Evolutionary conservation across 2,329 filamentous ascomycete genomes (phyloP).

Genomic region (Elsinoe arachidis): DNA sequence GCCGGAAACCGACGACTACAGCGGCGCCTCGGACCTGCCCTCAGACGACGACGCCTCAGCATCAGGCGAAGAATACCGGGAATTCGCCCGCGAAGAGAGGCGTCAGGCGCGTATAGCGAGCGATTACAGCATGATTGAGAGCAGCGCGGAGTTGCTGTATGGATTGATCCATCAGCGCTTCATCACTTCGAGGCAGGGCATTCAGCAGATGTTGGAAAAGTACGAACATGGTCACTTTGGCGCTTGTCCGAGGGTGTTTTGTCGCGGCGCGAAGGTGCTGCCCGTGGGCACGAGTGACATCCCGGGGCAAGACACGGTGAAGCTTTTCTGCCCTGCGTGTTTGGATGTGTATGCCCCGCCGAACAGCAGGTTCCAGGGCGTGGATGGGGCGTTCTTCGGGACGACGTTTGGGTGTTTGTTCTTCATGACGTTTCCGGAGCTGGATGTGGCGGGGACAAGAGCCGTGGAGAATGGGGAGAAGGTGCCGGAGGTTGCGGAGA

Average conservation of each 20-base stretch:
- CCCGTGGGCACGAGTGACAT: slow-evolving; percentile 92
- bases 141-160: slow-evolving; percentile 95
- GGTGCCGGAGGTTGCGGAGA: slow-evolving; percentile 16
- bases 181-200: slow-evolving; percentile 90
- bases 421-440: slow-evolving; percentile 96
- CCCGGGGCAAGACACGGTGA: slow-evolving; percentile 93
- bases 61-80: slow-evolving; percentile 41
- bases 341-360: slow-evolving; percentile 95
- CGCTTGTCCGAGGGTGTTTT: slow-evolving; percentile 87
- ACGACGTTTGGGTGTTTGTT: slow-evolving; percentile 95
- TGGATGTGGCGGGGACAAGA: slow-evolving; percentile 56
- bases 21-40: slow-evolving; percentile 51
- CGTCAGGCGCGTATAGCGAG: slow-evolving; percentile 81
- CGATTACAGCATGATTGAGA: slow-evolving; percentile 91
- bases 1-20: slow-evolving; percentile 67
- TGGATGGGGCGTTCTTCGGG: slow-evolving; percentile 96
- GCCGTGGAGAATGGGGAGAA: slow-evolving; percentile 1
- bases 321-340: slow-evolving; percentile 94
- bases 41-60: slow-evolving; percentile 52
- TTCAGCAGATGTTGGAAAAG: slow-evolving; percentile 99
- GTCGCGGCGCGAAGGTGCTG: slow-evolving; percentile 79
- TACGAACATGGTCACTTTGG: slow-evolving; percentile 97
- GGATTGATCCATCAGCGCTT: slow-evolving; percentile 97
- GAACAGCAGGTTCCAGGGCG: slow-evolving; percentile 93
- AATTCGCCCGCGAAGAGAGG: slow-evolving; percentile 44